Percentiles rank a stretch among this genome's conserved stretches.
phyloP scores from a whole-genome alignment of 768 basidiomycete species.

The Lepiota brunneoincarnata region DNA sequence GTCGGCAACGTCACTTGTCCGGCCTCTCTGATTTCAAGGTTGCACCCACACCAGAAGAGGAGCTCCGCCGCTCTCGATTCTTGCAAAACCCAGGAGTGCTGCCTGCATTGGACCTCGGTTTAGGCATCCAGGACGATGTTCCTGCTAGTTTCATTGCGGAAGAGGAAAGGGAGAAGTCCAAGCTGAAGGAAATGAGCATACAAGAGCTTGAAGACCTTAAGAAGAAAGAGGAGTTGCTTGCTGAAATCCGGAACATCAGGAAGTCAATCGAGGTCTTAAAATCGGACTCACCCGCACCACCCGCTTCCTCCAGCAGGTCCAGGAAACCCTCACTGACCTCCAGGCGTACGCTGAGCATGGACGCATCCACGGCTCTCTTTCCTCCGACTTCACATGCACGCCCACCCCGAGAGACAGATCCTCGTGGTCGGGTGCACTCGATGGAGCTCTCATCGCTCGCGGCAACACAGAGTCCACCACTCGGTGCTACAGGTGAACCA shows the following conservation, averaged over 20 bases:
- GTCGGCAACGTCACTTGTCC: slow-evolving; percentile 50
- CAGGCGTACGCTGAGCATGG: slow-evolving; percentile 65
- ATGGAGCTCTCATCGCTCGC: slow-evolving; percentile 55
- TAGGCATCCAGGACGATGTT: slow-evolving; percentile 72
- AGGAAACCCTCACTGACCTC: slow-evolving; percentile 66
- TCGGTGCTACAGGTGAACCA: slow-evolving; percentile 40
- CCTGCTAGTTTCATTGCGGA: slow-evolving; percentile 67
- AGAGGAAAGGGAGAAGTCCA: slow-evolving; percentile 18
- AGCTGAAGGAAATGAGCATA: slow-evolving; percentile 23
- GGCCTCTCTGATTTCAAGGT: slow-evolving; percentile 74
- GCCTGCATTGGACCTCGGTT: slow-evolving; percentile 73
- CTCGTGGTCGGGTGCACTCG: slow-evolving; percentile 67
- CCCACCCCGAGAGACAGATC: slow-evolving; percentile 66
- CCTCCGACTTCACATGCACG: slow-evolving; percentile 54
- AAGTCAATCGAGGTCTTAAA: slow-evolving; percentile 75
- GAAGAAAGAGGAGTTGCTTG: slow-evolving; percentile 67
- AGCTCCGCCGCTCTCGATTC: slow-evolving; percentile 46
- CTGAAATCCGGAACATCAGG: slow-evolving; percentile 78
- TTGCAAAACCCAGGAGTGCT: slow-evolving; percentile 55
- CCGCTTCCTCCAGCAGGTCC: slow-evolving; percentile 49
- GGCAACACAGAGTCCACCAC: slow-evolving; percentile 26
- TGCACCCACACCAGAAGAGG: slow-evolving; percentile 60
- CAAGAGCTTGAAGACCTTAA: slow-evolving; percentile 56
- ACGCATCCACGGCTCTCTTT: slow-evolving; percentile 51
- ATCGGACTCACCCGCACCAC: slow-evolving; percentile 68